Evolutionary conservation across 495 filamentous ascomycete genomes (phyloP).

Genomic region (Haplographium delicatum): DNA sequence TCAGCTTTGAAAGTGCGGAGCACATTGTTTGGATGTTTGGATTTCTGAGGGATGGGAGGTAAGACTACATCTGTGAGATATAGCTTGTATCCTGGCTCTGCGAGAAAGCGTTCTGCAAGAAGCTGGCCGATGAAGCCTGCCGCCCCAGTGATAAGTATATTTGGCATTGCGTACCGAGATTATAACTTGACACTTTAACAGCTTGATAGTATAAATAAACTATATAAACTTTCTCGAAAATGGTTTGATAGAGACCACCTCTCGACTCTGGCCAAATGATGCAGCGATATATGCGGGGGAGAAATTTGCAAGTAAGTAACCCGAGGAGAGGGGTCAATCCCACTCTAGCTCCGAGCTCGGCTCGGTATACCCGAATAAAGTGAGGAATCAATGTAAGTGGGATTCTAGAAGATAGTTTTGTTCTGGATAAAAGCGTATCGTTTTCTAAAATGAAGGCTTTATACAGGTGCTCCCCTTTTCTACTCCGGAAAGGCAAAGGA

Average conservation of each 20-base stretch:
- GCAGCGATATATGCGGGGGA: background rate
- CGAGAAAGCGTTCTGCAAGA: constrained; percentile 31
- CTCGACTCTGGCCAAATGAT: too few relatives aligned
- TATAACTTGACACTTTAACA: too few relatives aligned
- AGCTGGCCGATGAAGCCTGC: constrained; percentile 39
- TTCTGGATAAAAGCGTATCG: too few relatives aligned
- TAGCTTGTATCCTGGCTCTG: constrained; percentile 14
- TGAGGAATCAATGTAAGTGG: too few relatives aligned
- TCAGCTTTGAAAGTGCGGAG: constrained; percentile 57
- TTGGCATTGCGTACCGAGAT: constrained; percentile 38
- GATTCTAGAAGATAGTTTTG: too few relatives aligned
- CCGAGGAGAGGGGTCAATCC: constrained; percentile 7
- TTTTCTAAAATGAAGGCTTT: too few relatives aligned
- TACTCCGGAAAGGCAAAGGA: too few relatives aligned
- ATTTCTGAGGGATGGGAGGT: constrained; percentile 46
- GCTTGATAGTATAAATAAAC: too few relatives aligned
- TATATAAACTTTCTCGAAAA: too few relatives aligned
- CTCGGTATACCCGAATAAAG: background rate
- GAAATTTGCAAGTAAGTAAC: constrained; percentile 1
- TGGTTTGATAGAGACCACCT: too few relatives aligned
- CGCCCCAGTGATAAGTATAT: constrained; percentile 38
- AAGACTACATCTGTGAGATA: constrained; percentile 22
- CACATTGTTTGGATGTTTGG: constrained; percentile 45
- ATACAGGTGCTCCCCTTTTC: too few relatives aligned
- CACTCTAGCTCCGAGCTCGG: constrained; percentile 1